Base-by-base conservation (phyloP, 257 asterid genomes). In the Osmanthus fragrans region DNA sequence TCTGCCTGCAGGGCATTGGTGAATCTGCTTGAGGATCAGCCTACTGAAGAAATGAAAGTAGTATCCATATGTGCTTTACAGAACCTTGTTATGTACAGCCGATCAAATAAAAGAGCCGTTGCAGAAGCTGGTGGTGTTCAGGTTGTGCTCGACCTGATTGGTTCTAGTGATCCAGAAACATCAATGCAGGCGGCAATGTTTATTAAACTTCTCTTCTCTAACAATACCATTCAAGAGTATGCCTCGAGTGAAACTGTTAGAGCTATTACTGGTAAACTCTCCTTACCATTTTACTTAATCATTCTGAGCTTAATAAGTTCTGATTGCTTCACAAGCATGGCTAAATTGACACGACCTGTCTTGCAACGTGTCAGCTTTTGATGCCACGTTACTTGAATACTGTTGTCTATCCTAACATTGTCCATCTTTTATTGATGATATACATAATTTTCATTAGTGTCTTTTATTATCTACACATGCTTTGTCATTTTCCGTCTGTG, bases 41-140 rank as follows among this genome's bases (percentile, higher is more conserved):
- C 99, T 42, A 93, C 97, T 2, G 99, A 96, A 87, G 99, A 93
- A 86, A 96, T 93, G 99, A 96, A 96, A 87, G 99, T 96, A 10
- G 97, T 96, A 8, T 96, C 99, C 65, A 89, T 96, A 84, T 96
- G 99, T 80, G 91, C 99, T 75, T 81, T 96, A 73, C 99, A 96
- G 89, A 96, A 96, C 84, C 97, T 96, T 56, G 99, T 93, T 30
- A 93, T 93, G 97, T 86, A 96, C 87, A 93, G 98, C 83, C 84
- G 98, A 83, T 96, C 93, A 73, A 96, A 96, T 81, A 93, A 90
- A 82, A 88, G 99, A 88, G 99, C 99, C 1, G 99, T 96, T 82
- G 99, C 99, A n/a, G 99, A 96, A 90, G 99, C 98, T 73, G 99
- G 99, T 74, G 99, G 99, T 18, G 98, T 96, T 72, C 99, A 96